Percentiles rank a stretch among this genome's conserved stretches.
These are phyloP conservation scores for Angomonas ambiguus DNA, from an alignment of 208 protist species.

Conservation along the genomic window DNA sequence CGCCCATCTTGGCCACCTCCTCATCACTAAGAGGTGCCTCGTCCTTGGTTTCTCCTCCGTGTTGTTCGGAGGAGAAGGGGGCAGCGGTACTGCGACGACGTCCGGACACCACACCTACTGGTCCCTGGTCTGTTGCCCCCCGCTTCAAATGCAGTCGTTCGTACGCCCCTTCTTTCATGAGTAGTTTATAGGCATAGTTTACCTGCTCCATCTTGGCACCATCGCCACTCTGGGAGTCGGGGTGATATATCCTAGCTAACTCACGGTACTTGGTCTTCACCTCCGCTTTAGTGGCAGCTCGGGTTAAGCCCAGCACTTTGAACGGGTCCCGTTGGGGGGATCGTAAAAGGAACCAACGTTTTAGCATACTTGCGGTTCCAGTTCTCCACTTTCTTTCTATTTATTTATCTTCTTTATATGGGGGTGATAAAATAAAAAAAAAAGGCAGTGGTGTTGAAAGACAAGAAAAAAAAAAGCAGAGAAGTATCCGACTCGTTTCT, in stretches of 20 bases:
- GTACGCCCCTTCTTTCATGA: slow-evolving; percentile 79
- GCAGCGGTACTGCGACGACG: slow-evolving; percentile 13
- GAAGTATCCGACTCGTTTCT: no score
- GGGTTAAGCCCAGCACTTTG: slow-evolving; percentile 55
- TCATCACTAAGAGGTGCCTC: slow-evolving; percentile 36
- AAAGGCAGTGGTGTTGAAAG: no score
- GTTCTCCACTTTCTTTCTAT: not conserved
- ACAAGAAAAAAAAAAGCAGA: no score
- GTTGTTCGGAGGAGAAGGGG: slow-evolving; percentile 38
- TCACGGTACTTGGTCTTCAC: slow-evolving; percentile 83
- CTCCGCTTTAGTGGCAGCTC: slow-evolving; percentile 63
- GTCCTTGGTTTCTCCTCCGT: not conserved
- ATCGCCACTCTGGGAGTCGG: slow-evolving; percentile 62
- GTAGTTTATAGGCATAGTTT: slow-evolving; percentile 82
- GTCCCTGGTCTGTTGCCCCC: not conserved
- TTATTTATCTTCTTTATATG: not conserved
- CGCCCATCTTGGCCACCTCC: slow-evolving; percentile 54
- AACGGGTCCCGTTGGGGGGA: slow-evolving; percentile 53
- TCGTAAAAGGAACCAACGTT: not conserved
- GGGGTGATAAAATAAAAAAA: no score
- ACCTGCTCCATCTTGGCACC: slow-evolving; percentile 72
- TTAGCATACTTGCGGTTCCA: not conserved
- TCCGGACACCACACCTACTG: slow-evolving; percentile 24
- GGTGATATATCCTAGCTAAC: slow-evolving; percentile 79
- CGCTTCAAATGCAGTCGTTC: slow-evolving; percentile 51